Conservation (phyloP, 306 rosid genomes). For the Lablab purpureus region DNA sequence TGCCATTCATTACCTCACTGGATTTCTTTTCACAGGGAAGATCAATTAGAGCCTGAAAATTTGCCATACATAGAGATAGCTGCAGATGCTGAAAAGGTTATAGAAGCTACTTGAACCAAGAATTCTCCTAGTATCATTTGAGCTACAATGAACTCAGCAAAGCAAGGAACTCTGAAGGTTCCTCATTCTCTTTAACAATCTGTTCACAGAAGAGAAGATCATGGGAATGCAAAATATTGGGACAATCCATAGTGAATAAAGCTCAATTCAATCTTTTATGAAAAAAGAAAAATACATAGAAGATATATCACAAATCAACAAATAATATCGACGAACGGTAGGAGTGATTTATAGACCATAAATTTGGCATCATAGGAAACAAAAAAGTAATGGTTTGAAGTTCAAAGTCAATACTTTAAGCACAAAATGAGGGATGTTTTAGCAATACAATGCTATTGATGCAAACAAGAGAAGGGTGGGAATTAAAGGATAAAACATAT, state of each 20-base stretch:
- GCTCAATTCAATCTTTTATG: slow-evolving; percentile 25
- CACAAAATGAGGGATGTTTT: not conserved
- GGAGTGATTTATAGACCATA: slow-evolving; percentile 18
- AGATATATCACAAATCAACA: slow-evolving; percentile 21
- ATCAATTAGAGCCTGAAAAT: slow-evolving; percentile 50
- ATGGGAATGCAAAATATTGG: slow-evolving; percentile 26
- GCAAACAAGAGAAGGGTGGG: not conserved
- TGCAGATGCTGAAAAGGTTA: slow-evolving; percentile 43
- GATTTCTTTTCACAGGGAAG: slow-evolving; percentile 45
- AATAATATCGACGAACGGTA: not conserved
- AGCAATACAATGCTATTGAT: slow-evolving; percentile 1
- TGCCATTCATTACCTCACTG: slow-evolving; percentile 59
- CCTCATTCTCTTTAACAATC: slow-evolving; percentile 85
- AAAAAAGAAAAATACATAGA: slow-evolving; percentile 15
- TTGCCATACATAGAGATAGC: slow-evolving; percentile 50
- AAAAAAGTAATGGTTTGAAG: not conserved
- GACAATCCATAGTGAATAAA: slow-evolving; percentile 19
- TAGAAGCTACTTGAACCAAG: slow-evolving; percentile 42
- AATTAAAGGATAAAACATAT: slow-evolving; percentile 1
- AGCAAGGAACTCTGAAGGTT: slow-evolving; percentile 72
- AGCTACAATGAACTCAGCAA: slow-evolving; percentile 68
- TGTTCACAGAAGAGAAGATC: slow-evolving; percentile 51
- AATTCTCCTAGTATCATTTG: slow-evolving; percentile 36
- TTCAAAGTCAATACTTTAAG: not conserved
- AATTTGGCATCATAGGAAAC: slow-evolving; percentile 1